Evolutionary conservation across 2,329 filamentous ascomycete species (phyloP).

Genomic region (Cladorrhinum sp.): DNA sequence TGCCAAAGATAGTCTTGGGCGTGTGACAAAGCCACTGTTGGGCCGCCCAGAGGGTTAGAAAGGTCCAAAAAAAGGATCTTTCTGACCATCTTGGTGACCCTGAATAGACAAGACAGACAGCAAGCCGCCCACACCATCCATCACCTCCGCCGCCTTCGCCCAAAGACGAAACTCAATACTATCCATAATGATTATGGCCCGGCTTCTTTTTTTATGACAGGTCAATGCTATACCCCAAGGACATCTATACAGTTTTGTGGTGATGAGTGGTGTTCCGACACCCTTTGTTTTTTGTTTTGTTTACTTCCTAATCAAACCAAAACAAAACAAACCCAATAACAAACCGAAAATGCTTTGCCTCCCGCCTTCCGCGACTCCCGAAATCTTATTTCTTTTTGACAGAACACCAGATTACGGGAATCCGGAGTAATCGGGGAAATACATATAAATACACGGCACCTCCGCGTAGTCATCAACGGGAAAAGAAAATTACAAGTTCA

Average conservation of each 20-base stretch:
- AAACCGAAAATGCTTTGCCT: not conserved
- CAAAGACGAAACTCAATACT: constrained; percentile 15
- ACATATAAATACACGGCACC: constrained; percentile 1
- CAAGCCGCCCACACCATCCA: not conserved
- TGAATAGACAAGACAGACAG: not conserved
- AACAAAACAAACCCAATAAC: constrained; percentile 4
- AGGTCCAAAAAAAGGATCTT: constrained; percentile 2
- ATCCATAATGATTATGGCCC: constrained; percentile 3
- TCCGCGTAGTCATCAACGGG: not conserved
- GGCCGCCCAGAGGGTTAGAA: constrained; percentile 2
- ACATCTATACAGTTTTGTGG: not conserved
- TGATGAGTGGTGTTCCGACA: not conserved
- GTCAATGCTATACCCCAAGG: not conserved
- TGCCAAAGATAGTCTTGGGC: constrained; percentile 10
- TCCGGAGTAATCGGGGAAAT: not conserved
- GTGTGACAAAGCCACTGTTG: constrained; percentile 10
- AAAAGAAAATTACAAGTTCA: constrained; percentile 8
- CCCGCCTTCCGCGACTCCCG: constrained; percentile 2
- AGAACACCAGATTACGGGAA: not conserved
- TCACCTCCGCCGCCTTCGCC: constrained; percentile 16
- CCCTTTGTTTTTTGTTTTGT: constrained; percentile 9
- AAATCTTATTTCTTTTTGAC: not conserved
- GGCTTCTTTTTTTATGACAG: not conserved
- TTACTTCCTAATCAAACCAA: constrained; percentile 8
- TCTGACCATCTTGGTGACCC: not conserved